These are phyloP conservation scores for Escallonia herrerae DNA, from an alignment of 129 eudicot genomes.

Conservation along the genomic window DNA sequence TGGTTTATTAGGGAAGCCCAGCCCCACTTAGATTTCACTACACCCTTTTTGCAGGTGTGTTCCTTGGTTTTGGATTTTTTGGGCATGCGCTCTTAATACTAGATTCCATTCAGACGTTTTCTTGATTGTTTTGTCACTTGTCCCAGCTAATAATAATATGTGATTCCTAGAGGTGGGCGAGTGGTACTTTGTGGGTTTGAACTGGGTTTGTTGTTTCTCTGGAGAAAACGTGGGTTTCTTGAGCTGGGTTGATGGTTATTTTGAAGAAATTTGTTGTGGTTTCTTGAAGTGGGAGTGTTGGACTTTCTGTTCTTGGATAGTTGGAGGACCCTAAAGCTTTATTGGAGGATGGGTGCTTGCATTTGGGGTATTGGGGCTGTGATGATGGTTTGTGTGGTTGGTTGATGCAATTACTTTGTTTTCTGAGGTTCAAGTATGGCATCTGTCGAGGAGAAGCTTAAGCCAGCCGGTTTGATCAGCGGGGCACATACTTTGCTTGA, in stretches of 20 bases:
- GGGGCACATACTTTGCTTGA: conserved; percentile 63
- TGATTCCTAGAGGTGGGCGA: conserved; percentile 7
- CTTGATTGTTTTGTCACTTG: no score
- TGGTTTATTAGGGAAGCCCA: conserved; percentile 33
- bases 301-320: conserved; percentile 15
- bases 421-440: conserved; percentile 22
- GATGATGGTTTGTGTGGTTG: no score
- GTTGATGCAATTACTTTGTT: conserved; percentile 10
- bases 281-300: conserved; percentile 8
- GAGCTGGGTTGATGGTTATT: background rate
- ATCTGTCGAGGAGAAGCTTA: conserved; percentile 66
- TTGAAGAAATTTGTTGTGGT: background rate
- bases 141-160: no score
- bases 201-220: background rate
- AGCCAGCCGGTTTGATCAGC: conserved; percentile 51
- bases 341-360: conserved; percentile 9
- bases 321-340: no score
- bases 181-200: background rate
- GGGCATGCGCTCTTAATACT: conserved; percentile 46
- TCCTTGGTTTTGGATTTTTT: conserved; percentile 75
- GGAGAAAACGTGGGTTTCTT: no score
- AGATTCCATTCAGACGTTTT: conserved; percentile 17
- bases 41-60: conserved; percentile 56
- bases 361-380: conserved; percentile 9
- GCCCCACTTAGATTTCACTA: conserved; percentile 84